Conservation (phyloP, 192 early-diverging fungal genomes). For the Coemansia sp. region DNA sequence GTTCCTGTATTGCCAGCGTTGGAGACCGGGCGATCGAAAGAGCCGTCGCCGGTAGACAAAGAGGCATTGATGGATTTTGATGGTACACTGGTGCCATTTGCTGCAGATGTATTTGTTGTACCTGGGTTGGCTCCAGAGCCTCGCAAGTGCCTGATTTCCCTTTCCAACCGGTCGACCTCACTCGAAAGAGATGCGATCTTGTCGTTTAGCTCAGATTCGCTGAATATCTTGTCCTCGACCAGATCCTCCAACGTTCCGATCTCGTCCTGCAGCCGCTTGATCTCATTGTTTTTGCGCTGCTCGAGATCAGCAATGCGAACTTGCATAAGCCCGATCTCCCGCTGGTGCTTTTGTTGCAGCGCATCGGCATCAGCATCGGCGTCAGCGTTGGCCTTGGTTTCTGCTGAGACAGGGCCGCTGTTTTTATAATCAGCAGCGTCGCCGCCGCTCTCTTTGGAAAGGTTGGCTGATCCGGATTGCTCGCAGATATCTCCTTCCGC, state of each 20-base stretch:
- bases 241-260: conserved; percentile 65
- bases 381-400: background rate
- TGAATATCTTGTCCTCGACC: conserved; percentile 74
- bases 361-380: conserved; percentile 49
- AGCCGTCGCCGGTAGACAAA: background rate
- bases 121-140: background rate
- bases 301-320: conserved; percentile 58
- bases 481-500: conserved; percentile 7
- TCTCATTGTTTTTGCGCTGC: conserved; percentile 61
- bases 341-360: conserved; percentile 47
- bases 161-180: conserved; percentile 52
- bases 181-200: conserved; percentile 58
- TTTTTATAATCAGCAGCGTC: conserved; percentile 19
- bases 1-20: background rate
- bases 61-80: background rate
- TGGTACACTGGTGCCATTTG: no score
- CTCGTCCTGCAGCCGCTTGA: conserved; percentile 63
- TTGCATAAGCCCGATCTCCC: conserved; percentile 57
- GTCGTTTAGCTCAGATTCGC: conserved; percentile 69
- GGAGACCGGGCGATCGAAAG: background rate
- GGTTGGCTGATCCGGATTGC: background rate
- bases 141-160: conserved; percentile 17
- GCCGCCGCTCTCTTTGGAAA: background rate
- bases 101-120: background rate
- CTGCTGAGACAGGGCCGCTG: background rate